Conservation (phyloP, 768 basidiomycete species). For the Rhodocollybia butyracea region DNA sequence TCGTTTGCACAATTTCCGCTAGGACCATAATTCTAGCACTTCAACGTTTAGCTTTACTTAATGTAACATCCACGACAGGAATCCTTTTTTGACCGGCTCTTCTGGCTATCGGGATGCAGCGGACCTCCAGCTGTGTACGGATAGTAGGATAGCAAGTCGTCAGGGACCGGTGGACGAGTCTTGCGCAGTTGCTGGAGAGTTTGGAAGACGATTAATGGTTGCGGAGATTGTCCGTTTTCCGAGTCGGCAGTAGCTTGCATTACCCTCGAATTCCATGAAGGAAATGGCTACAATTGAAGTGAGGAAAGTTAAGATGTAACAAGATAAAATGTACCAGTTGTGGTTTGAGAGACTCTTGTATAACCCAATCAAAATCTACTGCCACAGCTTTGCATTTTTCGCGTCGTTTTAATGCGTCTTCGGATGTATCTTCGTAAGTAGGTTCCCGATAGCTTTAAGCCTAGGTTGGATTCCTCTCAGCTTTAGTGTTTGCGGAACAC, state of each 20-base stretch:
- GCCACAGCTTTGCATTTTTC: background rate
- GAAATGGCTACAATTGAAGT: background rate
- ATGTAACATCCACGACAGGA: background rate
- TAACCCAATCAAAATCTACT: conserved; percentile 5
- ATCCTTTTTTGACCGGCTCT: background rate
- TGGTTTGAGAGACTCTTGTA: background rate
- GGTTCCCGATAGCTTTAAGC: conserved; percentile 8
- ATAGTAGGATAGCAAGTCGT: background rate
- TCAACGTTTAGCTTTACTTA: too few relatives aligned
- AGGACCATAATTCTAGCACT: too few relatives aligned
- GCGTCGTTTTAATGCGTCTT: background rate
- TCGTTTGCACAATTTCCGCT: too few relatives aligned
- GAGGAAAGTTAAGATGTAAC: background rate
- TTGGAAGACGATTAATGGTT: background rate
- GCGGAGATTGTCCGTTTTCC: background rate
- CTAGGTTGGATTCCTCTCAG: background rate
- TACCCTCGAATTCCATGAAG: conserved; percentile 1
- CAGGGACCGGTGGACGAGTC: background rate
- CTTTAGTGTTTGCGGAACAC: background rate
- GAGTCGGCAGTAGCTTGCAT: background rate
- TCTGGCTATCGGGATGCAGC: background rate
- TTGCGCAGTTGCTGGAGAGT: background rate
- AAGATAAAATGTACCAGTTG: background rate
- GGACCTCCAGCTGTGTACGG: background rate
- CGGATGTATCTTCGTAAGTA: background rate